phyloP scores from a whole-genome alignment of 768 basidiomycete genomes.

The Mycena metata region DNA sequence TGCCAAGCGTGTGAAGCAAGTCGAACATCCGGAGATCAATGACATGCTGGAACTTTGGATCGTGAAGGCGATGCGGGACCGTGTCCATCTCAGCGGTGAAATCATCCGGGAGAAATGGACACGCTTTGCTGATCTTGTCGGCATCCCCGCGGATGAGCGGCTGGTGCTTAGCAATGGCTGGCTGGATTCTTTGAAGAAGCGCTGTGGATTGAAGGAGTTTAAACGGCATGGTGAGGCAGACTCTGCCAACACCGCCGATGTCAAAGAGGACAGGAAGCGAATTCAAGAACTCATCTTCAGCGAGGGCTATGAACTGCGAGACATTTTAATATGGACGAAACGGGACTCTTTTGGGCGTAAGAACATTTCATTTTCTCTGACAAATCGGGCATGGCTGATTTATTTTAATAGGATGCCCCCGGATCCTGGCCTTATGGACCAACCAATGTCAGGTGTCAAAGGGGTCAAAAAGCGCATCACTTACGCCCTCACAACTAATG shows the following conservation, averaged over 20 bases:
- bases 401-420: conserved; percentile 34
- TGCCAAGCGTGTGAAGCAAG: conserved; percentile 46
- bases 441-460: conserved; percentile 39
- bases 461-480: conserved; percentile 39
- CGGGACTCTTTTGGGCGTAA: conserved; percentile 51
- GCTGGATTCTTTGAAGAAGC: conserved; percentile 44
- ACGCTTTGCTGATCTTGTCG: conserved; percentile 48
- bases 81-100: conserved; percentile 49
- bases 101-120: conserved; percentile 51
- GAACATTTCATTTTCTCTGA: conserved; percentile 15
- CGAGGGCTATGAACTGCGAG: conserved; percentile 42
- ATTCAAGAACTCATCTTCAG: conserved; percentile 46
- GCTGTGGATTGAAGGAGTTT: conserved; percentile 42
- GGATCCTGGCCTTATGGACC: conserved; percentile 33
- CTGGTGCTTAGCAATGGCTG: conserved; percentile 53
- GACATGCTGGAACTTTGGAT: conserved; percentile 55
- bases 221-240: conserved; percentile 52
- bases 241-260: conserved; percentile 41
- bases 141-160: conserved; percentile 49
- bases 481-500: conserved; percentile 39
- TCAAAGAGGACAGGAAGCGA: conserved; percentile 42
- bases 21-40: conserved; percentile 49
- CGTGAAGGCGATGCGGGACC: conserved; percentile 48
- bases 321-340: conserved; percentile 57
- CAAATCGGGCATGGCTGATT: not conserved